Conservation (phyloP, 2,329 filamentous ascomycete species). For the Aspergillus quadricinctus region DNA sequence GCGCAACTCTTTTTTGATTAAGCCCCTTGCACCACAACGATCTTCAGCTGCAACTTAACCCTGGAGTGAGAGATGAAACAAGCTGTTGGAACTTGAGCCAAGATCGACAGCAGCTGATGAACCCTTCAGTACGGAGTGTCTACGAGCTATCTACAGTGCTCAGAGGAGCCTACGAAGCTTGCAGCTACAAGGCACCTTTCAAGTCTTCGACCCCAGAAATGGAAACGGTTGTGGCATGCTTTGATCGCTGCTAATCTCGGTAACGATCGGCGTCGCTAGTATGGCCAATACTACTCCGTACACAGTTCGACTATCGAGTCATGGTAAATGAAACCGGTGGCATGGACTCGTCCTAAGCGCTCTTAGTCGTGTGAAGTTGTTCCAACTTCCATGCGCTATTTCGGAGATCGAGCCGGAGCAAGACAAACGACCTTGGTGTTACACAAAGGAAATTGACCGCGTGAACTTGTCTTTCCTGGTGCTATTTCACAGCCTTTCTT, state of each 20-base stretch:
- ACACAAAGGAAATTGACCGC: not conserved
- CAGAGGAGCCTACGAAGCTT: not conserved
- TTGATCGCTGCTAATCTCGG: not conserved
- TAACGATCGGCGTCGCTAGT: not conserved
- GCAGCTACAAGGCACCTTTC: not conserved
- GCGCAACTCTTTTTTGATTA: slow-evolving; percentile 2
- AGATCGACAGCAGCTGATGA: not conserved
- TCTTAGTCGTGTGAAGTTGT: too few species aligned
- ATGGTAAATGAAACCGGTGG: not conserved
- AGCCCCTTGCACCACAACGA: not conserved
- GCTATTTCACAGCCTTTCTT: not conserved
- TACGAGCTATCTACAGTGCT: not conserved
- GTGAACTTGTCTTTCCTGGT: not conserved
- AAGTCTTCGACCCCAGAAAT: not conserved
- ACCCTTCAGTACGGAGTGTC: not conserved
- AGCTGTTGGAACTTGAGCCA: not conserved
- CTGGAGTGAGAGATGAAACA: not conserved
- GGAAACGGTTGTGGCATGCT: not conserved
- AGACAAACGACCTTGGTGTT: not conserved
- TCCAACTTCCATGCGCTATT: not conserved
- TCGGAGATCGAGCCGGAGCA: not conserved
- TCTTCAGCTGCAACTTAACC: not conserved
- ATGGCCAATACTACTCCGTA: not conserved
- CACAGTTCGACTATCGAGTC: not conserved
- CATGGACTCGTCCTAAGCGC: not conserved